phyloP scores from a whole-genome alignment of 2,329 filamentous ascomycete species.

The Trichophyton equinum region DNA sequence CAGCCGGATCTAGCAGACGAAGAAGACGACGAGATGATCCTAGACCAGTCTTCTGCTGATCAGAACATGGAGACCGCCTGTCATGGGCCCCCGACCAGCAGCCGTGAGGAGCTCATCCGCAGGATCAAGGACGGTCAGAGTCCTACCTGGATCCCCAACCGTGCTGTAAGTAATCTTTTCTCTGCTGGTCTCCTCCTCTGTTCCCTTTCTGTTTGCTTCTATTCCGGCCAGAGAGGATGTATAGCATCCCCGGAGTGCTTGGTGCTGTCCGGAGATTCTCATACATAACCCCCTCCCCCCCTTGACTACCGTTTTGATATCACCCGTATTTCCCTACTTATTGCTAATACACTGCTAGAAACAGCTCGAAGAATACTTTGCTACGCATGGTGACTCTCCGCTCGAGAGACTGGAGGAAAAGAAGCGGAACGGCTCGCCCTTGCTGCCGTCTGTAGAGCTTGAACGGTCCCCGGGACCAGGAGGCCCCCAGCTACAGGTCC shows the following conservation, averaged over 20 bases:
- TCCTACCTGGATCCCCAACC: slow-evolving; percentile 58
- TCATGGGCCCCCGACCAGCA: slow-evolving; percentile 26
- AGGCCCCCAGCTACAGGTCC: slow-evolving; percentile 30
- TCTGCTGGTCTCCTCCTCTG: neutral
- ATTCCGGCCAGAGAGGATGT: neutral
- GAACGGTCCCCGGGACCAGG: slow-evolving; percentile 20
- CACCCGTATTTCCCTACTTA: neutral
- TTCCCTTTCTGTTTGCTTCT: neutral
- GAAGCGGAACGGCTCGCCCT: slow-evolving; percentile 13
- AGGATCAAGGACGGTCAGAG: slow-evolving; percentile 68
- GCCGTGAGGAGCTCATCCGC: slow-evolving; percentile 70
- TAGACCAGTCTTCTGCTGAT: slow-evolving; percentile 11
- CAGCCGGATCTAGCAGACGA: neutral
- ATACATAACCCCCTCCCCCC: neutral
- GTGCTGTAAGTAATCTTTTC: slow-evolving; percentile 37
- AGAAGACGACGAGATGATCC: slow-evolving; percentile 13
- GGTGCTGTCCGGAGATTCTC: neutral
- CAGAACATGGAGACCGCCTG: slow-evolving; percentile 11
- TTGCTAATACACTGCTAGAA: slow-evolving; percentile 13
- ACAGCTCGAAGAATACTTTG: slow-evolving; percentile 30
- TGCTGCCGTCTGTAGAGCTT: slow-evolving; percentile 39
- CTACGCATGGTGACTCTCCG: slow-evolving; percentile 27
- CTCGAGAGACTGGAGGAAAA: slow-evolving; percentile 23
- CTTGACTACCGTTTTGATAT: neutral
- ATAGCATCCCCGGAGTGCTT: slow-evolving; percentile 4